Evolutionary conservation across 768 basidiomycete genomes (phyloP), one percentile per base, ranked within the genome.

Genomic region (Auriculariales sp.): DNA sequence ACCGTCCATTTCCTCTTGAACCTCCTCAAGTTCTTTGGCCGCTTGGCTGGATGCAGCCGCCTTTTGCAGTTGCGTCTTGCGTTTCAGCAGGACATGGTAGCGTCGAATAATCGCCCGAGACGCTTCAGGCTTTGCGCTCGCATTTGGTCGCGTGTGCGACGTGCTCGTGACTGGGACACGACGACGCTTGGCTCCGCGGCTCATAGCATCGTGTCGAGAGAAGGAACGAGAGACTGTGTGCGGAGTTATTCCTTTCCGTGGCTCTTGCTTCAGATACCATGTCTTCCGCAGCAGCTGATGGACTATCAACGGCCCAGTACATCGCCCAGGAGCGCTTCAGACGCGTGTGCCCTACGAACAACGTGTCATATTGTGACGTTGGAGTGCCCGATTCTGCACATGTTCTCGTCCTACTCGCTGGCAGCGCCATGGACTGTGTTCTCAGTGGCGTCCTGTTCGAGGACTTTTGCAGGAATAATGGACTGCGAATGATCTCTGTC

Each of bases 41-140:
- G 29, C 46, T 22, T 44, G 28, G n/a, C 48, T 19, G 48, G 44
- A 3, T 29, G 30, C 35, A 22, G 35, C 52, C 49, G 48, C 15
- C 29, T 15, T 46, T 3, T 50, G 28, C 3, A 89, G 66, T 49
- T 75, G 74, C 4, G 72, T 63, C 59, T 77, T 77, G 46, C 68
- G 71, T 65, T 90, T 93, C 58, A 89, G 68, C 19, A 92, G 69
- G 30, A 81, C 72, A 57, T 95, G 91, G 58, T 83, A 95, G 51
- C 68, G 71, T 33, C 87, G 79, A 57, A 95, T 94, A 54, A 81
- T 66, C 6, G 74, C 72, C 52, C 88, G 76, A 39, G 79, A 86
- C 22, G 78, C 72, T 53, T 74, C 68, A 0, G 78, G 71, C 51
- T 69, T 79, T 11, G 39, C 39, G 22, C 19, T 22, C 4, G 39